Conservation (phyloP, 768 basidiomycete genomes). For the Psilocybe subaeruginosa region DNA sequence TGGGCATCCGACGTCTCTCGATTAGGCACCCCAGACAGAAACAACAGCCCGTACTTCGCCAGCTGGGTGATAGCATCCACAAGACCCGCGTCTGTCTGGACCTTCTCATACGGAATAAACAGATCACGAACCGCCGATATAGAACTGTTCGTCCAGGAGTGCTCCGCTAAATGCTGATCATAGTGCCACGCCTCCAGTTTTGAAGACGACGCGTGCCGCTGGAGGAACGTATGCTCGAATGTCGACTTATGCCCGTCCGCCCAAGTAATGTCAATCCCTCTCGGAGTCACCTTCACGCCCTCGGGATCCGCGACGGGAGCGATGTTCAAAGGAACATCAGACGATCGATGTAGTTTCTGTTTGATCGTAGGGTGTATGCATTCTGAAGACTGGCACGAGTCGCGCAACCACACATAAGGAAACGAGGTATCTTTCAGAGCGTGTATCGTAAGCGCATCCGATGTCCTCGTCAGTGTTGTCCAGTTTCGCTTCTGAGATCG, state of each 20-base stretch:
- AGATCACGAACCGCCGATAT: conserved; percentile 44
- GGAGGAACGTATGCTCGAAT: conserved; percentile 51
- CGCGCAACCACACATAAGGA: conserved; percentile 81
- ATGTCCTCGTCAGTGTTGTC: conserved; percentile 29
- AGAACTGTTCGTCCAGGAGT: conserved; percentile 48
- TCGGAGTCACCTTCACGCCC: conserved; percentile 42
- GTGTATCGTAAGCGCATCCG: conserved; percentile 37
- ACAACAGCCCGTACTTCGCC: conserved; percentile 69
- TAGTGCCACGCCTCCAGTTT: conserved; percentile 44
- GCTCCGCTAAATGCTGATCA: conserved; percentile 35
- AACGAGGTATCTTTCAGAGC: conserved; percentile 48
- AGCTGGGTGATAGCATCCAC: conserved; percentile 70
- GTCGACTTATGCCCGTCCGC: conserved; percentile 60
- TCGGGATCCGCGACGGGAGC: conserved; percentile 36
- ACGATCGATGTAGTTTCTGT: conserved; percentile 77
- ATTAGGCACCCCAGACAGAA: conserved; percentile 73
- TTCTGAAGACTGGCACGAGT: conserved; percentile 73
- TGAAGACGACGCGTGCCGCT: conserved; percentile 43
- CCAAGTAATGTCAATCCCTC: conserved; percentile 58
- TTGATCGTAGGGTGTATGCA: conserved; percentile 79
- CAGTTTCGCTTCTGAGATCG: conserved; percentile 22
- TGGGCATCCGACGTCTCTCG: conserved; percentile 55
- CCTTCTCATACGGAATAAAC: conserved; percentile 56
- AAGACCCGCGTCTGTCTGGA: conserved; percentile 49
- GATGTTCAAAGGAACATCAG: conserved; percentile 60